Percentiles rank a stretch among this genome's conserved stretches.
Conservation (phyloP, 176 grass and related monocot species). For the Poa pratensis region DNA sequence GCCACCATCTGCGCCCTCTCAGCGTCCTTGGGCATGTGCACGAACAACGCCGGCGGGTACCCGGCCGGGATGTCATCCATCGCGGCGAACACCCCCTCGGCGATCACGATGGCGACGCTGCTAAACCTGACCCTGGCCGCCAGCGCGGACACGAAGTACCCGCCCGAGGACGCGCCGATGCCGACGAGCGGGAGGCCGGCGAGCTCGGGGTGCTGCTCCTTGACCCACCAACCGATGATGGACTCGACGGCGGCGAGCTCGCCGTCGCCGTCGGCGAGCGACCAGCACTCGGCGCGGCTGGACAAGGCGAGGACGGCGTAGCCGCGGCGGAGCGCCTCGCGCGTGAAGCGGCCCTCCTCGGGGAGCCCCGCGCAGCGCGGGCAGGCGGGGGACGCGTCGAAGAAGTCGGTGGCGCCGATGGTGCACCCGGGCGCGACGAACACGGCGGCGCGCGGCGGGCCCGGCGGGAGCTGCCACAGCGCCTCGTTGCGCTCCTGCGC, state of each 20-base stretch:
- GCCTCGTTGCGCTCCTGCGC: constrained; percentile 65
- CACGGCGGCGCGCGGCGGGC: constrained; percentile 53
- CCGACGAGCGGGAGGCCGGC: constrained; percentile 60
- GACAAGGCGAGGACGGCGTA: constrained; percentile 77
- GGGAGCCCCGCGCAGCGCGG: constrained; percentile 73
- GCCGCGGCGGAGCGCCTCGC: constrained; percentile 61
- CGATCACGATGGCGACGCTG: constrained; percentile 77
- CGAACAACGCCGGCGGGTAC: constrained; percentile 87
- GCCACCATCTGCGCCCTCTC: constrained; percentile 43
- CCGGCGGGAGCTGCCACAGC: constrained; percentile 75
- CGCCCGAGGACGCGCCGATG: constrained; percentile 84
- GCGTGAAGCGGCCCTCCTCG: constrained; percentile 80
- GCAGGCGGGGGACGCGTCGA: constrained; percentile 73
- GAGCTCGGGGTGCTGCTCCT: constrained; percentile 50
- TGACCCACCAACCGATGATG: constrained; percentile 74
- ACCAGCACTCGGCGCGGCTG: constrained; percentile 80
- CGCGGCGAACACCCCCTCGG: constrained; percentile 65
- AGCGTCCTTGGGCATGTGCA: constrained; percentile 85
- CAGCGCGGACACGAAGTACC: constrained; percentile 85
- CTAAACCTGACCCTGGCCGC: constrained; percentile 67
- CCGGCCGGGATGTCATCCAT: constrained; percentile 48
- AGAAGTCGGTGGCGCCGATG: constrained; percentile 82
- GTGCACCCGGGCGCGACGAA: constrained; percentile 87
- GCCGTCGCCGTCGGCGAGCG: constrained; percentile 25
- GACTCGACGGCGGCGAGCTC: constrained; percentile 75